Percentiles rank a stretch among this genome's conserved stretches.
phyloP scores from a whole-genome alignment of 805 yeast species.

The Hyphopichia homilentoma region DNA sequence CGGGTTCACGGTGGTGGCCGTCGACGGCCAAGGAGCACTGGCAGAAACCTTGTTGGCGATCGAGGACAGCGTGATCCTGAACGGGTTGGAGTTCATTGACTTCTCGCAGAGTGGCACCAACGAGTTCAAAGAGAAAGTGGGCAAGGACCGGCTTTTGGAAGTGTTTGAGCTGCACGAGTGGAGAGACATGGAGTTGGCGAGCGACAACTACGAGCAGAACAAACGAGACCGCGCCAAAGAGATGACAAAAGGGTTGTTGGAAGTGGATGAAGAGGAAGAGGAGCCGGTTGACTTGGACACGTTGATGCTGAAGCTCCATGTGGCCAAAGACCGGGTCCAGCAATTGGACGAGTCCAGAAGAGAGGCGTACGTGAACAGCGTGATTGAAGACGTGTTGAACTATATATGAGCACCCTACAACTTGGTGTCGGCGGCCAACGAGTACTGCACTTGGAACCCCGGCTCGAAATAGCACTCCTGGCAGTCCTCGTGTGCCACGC shows the following conservation, averaged over 20 bases:
- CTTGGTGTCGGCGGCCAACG: not conserved
- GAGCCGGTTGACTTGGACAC: slow-evolving; percentile 22
- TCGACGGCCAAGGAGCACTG: slow-evolving; percentile 18
- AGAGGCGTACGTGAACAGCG: slow-evolving; percentile 27
- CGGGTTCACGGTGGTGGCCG: slow-evolving; percentile 35
- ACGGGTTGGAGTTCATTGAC: slow-evolving; percentile 44
- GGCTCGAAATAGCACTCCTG: slow-evolving; percentile 73
- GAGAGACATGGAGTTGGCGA: slow-evolving; percentile 21
- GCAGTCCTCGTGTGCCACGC: slow-evolving; percentile 73
- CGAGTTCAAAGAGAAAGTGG: slow-evolving; percentile 42
- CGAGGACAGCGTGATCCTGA: slow-evolving; percentile 35
- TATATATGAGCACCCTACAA: slow-evolving; percentile 18
- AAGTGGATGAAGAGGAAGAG: slow-evolving; percentile 6
- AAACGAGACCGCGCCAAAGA: slow-evolving; percentile 17
- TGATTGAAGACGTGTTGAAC: slow-evolving; percentile 38
- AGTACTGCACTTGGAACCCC: slow-evolving; percentile 40
- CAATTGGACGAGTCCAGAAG: slow-evolving; percentile 22
- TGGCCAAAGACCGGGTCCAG: slow-evolving; percentile 31
- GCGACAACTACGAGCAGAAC: slow-evolving; percentile 14
- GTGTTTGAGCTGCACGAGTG: slow-evolving; percentile 49
- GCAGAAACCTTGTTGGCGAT: slow-evolving; percentile 15
- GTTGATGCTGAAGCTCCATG: slow-evolving; percentile 27
- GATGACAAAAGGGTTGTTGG: slow-evolving; percentile 27
- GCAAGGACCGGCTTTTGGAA: slow-evolving; percentile 42
- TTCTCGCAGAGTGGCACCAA: slow-evolving; percentile 28